Evolutionary conservation across 176 grass and related monocot species (phyloP), one percentile per base, ranked within the genome.

Genomic region (Melocanna baccifera): DNA sequence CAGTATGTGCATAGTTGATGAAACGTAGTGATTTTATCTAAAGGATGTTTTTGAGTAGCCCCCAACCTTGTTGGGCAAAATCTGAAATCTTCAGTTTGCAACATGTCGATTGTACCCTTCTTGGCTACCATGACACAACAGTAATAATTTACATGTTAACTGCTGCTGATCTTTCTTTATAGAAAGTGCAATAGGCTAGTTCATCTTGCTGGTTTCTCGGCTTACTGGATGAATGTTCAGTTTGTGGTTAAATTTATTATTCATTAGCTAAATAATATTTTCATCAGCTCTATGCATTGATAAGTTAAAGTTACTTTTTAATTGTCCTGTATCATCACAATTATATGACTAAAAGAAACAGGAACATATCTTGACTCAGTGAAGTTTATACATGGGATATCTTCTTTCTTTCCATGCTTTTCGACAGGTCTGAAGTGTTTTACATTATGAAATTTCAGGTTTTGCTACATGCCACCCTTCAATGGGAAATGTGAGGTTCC

Each of bases 401-500:
- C 43, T 28, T 37, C 2, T 64, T 71, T 65, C n/a, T 65, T 40
- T 65, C 62, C 59, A 41, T 68, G 69, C 16, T 81, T 71, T 82
- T 80, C n/a, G 45, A 42, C 19, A 71, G 29, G 55, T 70, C 71
- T 81, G 43, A 80, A 80, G 57, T 77, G 16, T 74, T 74, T 75
- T 26, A 22, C 13, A 19, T 67, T 32, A 55, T 43, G 18, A 57
- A 45, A 71, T 87, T 85, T 85, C 59, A 97, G 94, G 94, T 97
- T 97, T 76, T 97, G 94, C 85, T 85, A 85, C 61, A 91, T 94
- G 92, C 79, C 85, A 80, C 94, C 94, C 28, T 97, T 92, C 75
- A 86, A 85, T 77, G 94, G 94, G 18, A 87, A 80, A 69, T 97
- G 94, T 83, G 82, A 83, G 43, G 50, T 68, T 86, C 77, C 84